These are phyloP conservation scores for Apiospora saccharicola DNA, from an alignment of 2,329 filamentous ascomycete genomes.

Conservation along the genomic window DNA sequence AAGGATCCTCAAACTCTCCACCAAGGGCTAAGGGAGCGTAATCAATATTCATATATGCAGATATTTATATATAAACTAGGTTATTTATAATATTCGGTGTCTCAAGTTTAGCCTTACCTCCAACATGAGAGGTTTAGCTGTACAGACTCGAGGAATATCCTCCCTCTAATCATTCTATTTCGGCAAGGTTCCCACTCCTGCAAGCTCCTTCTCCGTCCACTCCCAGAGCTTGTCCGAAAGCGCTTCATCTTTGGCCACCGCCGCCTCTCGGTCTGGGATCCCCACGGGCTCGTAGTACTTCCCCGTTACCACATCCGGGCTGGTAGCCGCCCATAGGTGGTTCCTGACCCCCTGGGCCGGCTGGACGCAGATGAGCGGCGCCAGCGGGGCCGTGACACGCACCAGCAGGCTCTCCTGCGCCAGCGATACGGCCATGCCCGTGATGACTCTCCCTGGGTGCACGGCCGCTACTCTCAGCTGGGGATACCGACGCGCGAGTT, in stretches of 20 bases:
- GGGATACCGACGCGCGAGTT: slow-evolving; percentile 29
- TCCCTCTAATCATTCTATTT: neutral
- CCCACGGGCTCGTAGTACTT: slow-evolving; percentile 49
- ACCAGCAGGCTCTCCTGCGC: slow-evolving; percentile 24
- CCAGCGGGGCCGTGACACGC: slow-evolving; percentile 7
- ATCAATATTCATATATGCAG: too few species aligned
- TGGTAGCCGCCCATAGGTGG: slow-evolving; percentile 48
- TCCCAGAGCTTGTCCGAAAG: slow-evolving; percentile 41
- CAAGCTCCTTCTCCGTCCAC: slow-evolving; percentile 44
- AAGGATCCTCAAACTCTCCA: too few species aligned
- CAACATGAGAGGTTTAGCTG: too few species aligned
- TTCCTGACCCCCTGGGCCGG: slow-evolving; percentile 46
- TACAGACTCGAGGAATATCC: neutral
- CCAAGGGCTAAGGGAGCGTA: too few species aligned
- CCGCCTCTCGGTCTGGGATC: slow-evolving; percentile 30
- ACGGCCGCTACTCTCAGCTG: slow-evolving; percentile 19
- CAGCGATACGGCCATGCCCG: slow-evolving; percentile 27
- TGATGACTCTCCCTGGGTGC: slow-evolving; percentile 31
- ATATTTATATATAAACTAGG: too few species aligned
- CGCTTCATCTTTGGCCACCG: slow-evolving; percentile 33
- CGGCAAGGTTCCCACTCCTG: neutral
- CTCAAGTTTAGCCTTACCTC: too few species aligned
- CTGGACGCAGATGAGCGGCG: neutral
- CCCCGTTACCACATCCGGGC: slow-evolving; percentile 38
- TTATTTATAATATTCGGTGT: neutral